These are phyloP conservation scores for Rehmannia glutinosa DNA, from an alignment of 257 asterid species.

Conservation along the genomic window DNA sequence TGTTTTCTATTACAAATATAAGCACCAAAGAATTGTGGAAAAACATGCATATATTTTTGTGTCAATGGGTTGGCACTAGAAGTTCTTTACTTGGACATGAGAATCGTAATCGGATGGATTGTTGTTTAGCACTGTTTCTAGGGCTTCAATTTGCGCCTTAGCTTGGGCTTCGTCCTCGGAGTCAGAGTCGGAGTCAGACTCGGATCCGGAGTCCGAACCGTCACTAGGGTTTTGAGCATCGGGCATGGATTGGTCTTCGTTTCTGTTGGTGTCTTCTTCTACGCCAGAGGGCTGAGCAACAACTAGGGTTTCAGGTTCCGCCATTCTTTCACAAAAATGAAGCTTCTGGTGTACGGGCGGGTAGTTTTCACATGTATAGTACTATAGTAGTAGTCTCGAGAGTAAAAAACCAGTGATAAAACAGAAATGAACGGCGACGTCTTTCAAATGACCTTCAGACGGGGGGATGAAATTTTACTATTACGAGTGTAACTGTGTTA, in stretches of 20 bases:
- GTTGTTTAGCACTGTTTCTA: conserved; percentile 45
- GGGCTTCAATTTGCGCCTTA: conserved; percentile 61
- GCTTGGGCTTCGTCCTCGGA: conserved; percentile 62
- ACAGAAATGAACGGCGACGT: too few relatives aligned
- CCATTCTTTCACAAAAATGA: conserved; percentile 34
- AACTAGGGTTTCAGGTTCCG: conserved; percentile 53
- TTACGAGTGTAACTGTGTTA: too few relatives aligned
- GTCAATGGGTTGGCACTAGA: neutral
- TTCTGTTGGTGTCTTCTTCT: conserved; percentile 20
- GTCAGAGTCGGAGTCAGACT: conserved; percentile 51
- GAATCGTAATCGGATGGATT: conserved; percentile 72
- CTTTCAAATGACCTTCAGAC: too few relatives aligned
- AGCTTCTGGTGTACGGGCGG: neutral
- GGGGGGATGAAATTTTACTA: too few relatives aligned
- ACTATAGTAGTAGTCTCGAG: neutral
- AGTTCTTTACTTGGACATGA: conserved; percentile 59
- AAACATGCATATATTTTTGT: neutral
- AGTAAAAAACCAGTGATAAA: too few relatives aligned
- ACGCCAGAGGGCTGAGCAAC: conserved; percentile 17
- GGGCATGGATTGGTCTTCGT: conserved; percentile 44
- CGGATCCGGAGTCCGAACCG: conserved; percentile 32
- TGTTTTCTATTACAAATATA: neutral
- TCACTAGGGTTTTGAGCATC: conserved; percentile 42
- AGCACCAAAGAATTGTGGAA: neutral
- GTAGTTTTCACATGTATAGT: too few relatives aligned